phyloP scores from a whole-genome alignment of 805 yeast genomes.

The Hanseniaspora pseudoguilliermondii region DNA sequence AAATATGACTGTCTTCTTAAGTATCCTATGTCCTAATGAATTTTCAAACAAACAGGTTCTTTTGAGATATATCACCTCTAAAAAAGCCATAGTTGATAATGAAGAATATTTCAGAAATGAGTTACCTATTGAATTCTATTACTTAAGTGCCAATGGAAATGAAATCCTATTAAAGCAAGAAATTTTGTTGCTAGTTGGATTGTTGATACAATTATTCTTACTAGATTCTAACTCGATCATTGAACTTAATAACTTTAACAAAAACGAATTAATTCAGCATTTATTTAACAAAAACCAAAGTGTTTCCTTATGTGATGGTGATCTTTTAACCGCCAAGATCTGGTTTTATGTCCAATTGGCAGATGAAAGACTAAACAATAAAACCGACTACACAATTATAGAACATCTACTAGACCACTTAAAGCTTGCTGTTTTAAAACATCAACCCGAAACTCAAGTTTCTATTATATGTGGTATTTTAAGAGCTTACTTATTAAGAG shows the following conservation, averaged over 20 bases:
- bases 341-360: slow-evolving; percentile 69
- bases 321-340: slow-evolving; percentile 72
- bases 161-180: slow-evolving; percentile 51
- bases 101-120: slow-evolving; percentile 22
- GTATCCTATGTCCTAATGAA: slow-evolving; percentile 40
- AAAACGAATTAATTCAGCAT: slow-evolving; percentile 35
- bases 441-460: slow-evolving; percentile 85
- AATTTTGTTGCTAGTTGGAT: slow-evolving; percentile 62
- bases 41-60: slow-evolving; percentile 35
- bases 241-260: slow-evolving; percentile 42
- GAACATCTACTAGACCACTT: slow-evolving; percentile 52
- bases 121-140: slow-evolving; percentile 26
- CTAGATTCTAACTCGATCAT: slow-evolving; percentile 46
- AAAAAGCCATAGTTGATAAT: slow-evolving; percentile 28
- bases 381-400: slow-evolving; percentile 41
- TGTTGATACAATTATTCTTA: slow-evolving; percentile 63
- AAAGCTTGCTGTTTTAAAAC: slow-evolving; percentile 81
- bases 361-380: slow-evolving; percentile 22
- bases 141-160: slow-evolving; percentile 20
- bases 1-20: slow-evolving; percentile 44
- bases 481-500: slow-evolving; percentile 63
- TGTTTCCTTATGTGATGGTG: slow-evolving; percentile 52
- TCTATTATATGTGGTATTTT: slow-evolving; percentile 72
- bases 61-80: slow-evolving; percentile 28
- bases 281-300: slow-evolving; percentile 33